Evolutionary conservation across 2,329 filamentous ascomycete species (phyloP).

Genomic region (Arthroderma sp.): DNA sequence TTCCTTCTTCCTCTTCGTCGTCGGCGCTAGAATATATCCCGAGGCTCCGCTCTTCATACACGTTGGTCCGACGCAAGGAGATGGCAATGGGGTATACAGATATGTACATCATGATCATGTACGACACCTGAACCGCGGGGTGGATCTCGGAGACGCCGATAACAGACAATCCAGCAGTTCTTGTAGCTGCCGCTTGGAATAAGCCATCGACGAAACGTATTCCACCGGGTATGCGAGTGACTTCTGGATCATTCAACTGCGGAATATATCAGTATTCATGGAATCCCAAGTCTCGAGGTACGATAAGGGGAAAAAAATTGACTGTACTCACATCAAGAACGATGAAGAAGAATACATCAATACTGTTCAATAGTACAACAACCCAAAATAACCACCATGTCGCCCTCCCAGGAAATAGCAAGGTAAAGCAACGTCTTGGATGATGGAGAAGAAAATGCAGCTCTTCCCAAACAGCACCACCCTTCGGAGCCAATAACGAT

Average conservation of each 20-base stretch:
- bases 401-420: conserved; percentile 77
- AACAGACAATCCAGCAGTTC: conserved; percentile 80
- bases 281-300: neutral
- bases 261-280: conserved; percentile 12
- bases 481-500: conserved; percentile 52
- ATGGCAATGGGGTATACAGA: conserved; percentile 95
- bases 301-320: neutral
- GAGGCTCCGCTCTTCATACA: conserved; percentile 70
- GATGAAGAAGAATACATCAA: conserved; percentile 84
- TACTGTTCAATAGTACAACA: conserved; percentile 63
- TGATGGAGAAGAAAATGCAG: conserved; percentile 84
- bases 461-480: conserved; percentile 73
- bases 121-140: conserved; percentile 83
- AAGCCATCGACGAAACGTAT: conserved; percentile 71
- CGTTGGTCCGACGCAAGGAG: conserved; percentile 83
- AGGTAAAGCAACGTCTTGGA: conserved; percentile 86
- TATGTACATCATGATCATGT: conserved; percentile 99
- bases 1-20: conserved; percentile 44
- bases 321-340: conserved; percentile 61
- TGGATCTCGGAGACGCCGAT: conserved; percentile 67
- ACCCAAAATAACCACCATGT: conserved; percentile 96
- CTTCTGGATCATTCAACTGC: conserved; percentile 56
- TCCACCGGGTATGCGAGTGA: conserved; percentile 56
- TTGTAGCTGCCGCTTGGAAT: conserved; percentile 79
- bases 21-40: conserved; percentile 61